Percentiles rank a stretch among this genome's conserved stretches.
These are phyloP conservation scores for Boletellus sp. DNA, from an alignment of 1,284 basidiomycete genomes.

Conservation along the genomic window DNA sequence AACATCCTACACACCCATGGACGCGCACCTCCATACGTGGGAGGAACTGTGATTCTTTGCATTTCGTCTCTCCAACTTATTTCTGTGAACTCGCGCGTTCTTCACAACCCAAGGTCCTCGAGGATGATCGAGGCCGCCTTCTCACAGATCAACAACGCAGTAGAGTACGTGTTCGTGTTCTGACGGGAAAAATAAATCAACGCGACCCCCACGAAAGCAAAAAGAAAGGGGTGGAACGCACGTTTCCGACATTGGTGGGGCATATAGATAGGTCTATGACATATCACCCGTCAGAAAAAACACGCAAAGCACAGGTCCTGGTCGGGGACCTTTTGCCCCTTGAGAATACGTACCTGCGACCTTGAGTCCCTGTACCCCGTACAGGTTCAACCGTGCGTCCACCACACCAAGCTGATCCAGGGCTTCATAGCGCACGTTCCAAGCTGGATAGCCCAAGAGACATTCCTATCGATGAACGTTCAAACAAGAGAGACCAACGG, in stretches of 20 bases:
- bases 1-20: too few relatives aligned
- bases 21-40: too few relatives aligned
- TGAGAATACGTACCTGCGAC: conserved; percentile 23
- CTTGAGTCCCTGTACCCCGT: conserved; percentile 29
- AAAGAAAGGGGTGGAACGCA: conserved; percentile 9
- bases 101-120: conserved; percentile 20
- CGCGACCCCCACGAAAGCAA: too few relatives aligned
- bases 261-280: conserved; percentile 31
- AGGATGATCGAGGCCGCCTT: conserved; percentile 29
- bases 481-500: too few relatives aligned
- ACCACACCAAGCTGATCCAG: conserved; percentile 27
- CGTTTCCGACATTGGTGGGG: conserved; percentile 31
- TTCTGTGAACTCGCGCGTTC: too few relatives aligned
- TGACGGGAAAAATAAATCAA: neutral
- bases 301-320: too few relatives aligned
- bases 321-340: too few relatives aligned
- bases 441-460: conserved; percentile 10
- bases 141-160: conserved; percentile 30
- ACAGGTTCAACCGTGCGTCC: conserved; percentile 28
- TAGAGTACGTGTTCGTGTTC: conserved; percentile 35
- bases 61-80: too few relatives aligned
- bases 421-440: conserved; percentile 35
- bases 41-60: too few relatives aligned
- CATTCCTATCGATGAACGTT: neutral
- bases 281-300: neutral